Percentiles rank a stretch among this genome's conserved stretches.
phyloP scores from a whole-genome alignment of 202 grass and related monocot genomes.

The Digitaria exilis region DNA sequence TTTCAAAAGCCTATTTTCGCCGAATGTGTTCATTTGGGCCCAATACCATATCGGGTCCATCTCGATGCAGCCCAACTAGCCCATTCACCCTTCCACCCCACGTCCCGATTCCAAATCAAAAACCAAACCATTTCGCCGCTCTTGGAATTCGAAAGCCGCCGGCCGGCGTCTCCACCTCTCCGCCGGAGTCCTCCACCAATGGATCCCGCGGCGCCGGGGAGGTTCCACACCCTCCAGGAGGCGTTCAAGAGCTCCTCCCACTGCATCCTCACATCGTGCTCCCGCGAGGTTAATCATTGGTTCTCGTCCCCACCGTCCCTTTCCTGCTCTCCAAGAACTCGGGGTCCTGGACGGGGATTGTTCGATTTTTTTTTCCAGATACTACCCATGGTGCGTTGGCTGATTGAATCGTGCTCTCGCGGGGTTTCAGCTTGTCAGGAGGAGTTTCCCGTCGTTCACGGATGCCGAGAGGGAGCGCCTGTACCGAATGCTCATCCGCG shows the following conservation, averaged over 20 bases:
- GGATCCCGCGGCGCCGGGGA: slow-evolving; percentile 29
- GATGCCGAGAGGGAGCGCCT: slow-evolving; percentile 53
- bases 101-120: no score
- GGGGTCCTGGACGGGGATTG: background rate
- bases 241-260: slow-evolving; percentile 43
- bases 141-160: background rate
- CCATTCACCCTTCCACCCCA: no score
- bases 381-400: background rate
- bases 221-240: slow-evolving; percentile 42
- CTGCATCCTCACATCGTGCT: slow-evolving; percentile 45
- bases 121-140: background rate
- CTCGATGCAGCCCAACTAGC: background rate
- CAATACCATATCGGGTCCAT: background rate
- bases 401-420: slow-evolving; percentile 2
- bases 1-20: no score
- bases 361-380: background rate
- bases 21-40: background rate
- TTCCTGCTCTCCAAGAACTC: background rate
- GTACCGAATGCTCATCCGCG: slow-evolving; percentile 51
- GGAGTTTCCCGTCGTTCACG: slow-evolving; percentile 56
- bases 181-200: slow-evolving; percentile 38
- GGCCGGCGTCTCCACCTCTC: background rate
- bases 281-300: slow-evolving; percentile 44
- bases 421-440: slow-evolving; percentile 50
- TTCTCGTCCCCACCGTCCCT: background rate